Base-by-base conservation (phyloP, 345 rosid species). In the Kandelia obovata region DNA sequence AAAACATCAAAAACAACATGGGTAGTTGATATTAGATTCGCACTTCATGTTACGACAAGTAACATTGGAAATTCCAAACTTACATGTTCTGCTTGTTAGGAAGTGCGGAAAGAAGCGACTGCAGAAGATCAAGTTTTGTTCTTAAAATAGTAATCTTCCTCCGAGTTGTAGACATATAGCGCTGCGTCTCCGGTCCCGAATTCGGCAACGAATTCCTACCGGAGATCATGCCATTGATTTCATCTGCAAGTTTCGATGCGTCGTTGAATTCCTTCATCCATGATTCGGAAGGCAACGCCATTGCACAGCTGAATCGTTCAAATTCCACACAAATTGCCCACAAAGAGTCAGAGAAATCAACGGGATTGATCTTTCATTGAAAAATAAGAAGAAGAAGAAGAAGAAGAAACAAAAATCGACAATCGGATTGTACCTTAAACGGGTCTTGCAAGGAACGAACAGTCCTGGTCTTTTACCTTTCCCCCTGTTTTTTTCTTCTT, bases 151-250 rank as follows among this genome's bases (percentile, higher is more conserved):
- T 67, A 19, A 67, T 57, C 60, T 67, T 67, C 37, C 71, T 67
- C 31, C 71, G 49, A 35, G 62, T 37, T 5, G 71, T 58, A 21
- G 71, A 67, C 11, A 57, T 5, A 57, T 67, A 61, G 13, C 71
- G 61, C 60, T 67, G 71, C 26, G 71, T 43, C 23, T 57, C 71
- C 11, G 61, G 71, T 35, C 71, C 71, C 4, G 71, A 34, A 5
- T 16, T 28, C 19, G 26, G 52, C 47, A 56, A 56, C 5, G 62
- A 55, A 57, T 43, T 57, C 62, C 47, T 53, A 11, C 49, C 62
- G 19, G 62, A 32, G 21, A 67, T 67, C 71, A 67, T 55, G 16
- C 43, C 43, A 20, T 57, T 57, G 71, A 67, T 34, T 34, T 67
- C 71, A 6, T 67, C 62, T 16, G 53, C 37, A 32, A 67, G 71